Conservation (phyloP, 306 rosid genomes). For the Urtica urens region DNA sequence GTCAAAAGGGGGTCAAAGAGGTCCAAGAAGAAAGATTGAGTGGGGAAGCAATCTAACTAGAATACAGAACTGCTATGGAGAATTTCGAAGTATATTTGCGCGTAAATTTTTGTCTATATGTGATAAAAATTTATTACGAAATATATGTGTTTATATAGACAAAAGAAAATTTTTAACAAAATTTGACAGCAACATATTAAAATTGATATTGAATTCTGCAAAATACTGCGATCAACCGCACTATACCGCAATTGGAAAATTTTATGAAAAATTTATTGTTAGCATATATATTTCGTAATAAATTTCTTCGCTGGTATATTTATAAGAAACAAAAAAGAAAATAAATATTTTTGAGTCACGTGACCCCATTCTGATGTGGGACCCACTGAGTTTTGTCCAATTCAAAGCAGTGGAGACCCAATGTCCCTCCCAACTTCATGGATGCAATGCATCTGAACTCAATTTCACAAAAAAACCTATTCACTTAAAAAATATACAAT, state of each 20-base stretch:
- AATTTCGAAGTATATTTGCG: slow-evolving; percentile 18
- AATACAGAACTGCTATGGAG: slow-evolving; percentile 15
- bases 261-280: slow-evolving; percentile 23
- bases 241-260: too few relatives aligned
- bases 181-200: too few relatives aligned
- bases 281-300: slow-evolving; percentile 30
- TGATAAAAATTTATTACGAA: too few relatives aligned
- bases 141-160: too few relatives aligned
- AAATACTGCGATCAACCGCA: too few relatives aligned
- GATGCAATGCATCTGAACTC: slow-evolving; percentile 65
- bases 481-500: neutral
- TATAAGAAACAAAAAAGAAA: slow-evolving; percentile 27
- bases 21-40: slow-evolving; percentile 37
- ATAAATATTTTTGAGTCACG: slow-evolving; percentile 45
- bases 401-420: slow-evolving; percentile 37
- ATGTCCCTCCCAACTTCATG: slow-evolving; percentile 34
- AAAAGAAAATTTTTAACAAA: too few relatives aligned
- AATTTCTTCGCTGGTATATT: too few relatives aligned
- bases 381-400: slow-evolving; percentile 48
- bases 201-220: too few relatives aligned
- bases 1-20: slow-evolving; percentile 63
- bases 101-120: too few relatives aligned
- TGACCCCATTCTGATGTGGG: slow-evolving; percentile 29
- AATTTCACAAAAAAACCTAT: slow-evolving; percentile 21
- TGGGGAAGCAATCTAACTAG: slow-evolving; percentile 37